Base-by-base conservation (phyloP, 352 stramenopile species). In the Globisporangium echinulatum region DNA sequence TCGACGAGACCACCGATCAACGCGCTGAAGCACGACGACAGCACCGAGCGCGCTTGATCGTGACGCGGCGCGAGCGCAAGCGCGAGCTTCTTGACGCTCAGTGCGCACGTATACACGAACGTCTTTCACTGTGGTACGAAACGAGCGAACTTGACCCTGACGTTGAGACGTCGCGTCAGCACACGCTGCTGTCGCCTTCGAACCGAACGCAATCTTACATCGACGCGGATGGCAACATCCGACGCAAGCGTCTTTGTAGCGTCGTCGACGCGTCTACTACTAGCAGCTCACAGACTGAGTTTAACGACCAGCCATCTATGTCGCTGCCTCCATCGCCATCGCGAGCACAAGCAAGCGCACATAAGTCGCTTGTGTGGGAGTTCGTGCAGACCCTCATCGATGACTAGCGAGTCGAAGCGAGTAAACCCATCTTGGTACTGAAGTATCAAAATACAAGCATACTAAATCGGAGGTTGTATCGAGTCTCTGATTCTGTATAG, bases 201-300 rank as follows among this genome's bases (percentile, higher is more conserved):
- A 67, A 56, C 38, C 63, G 68, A n/a, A 49, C 69, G 8, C 39
- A 61, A 3, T 52, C 67, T 1, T 77, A 67, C 42, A 64, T 80
- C 15, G 71, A 80, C 13, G 49, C 51, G 1, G 63, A 79, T 7
- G 69, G 69, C 11, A 80, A 80, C 52, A 38, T 77, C 2, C 62
- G 72, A 3, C 66, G 69, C 38, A 77, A 75, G 52, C 62, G 49
- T 46, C 10, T 42, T 25, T 14, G 39, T 38, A 38, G 49, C 39
- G 43, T 9, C 14, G 15, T 3, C 9, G 42, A 47, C 17, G 6
- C 37, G 9, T 49, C n/a, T 7, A 48, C 5, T 33, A 39, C 14
- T 8, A 11, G 19, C 5, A 55, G 37, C 5, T 33, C 25, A 33
- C 25, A 33, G 25, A 33, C 25, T 33, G 25, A 33, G 25, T 33